Evolutionary conservation across 345 rosid species (phyloP).

Genomic region (Erucastrum elatum): DNA sequence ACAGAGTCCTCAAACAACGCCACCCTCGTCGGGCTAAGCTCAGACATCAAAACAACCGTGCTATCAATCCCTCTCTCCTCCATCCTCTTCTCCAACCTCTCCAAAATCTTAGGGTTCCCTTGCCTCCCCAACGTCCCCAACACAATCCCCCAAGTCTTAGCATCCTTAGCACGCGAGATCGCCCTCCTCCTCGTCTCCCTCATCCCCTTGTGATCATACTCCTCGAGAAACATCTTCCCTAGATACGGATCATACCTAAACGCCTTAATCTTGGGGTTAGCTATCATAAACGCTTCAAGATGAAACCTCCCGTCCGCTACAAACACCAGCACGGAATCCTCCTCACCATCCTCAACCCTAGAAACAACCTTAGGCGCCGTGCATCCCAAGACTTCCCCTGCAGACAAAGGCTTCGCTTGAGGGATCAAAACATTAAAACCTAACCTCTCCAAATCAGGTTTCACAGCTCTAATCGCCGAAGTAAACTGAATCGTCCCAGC

Average conservation of each 20-base stretch:
- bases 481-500: conserved; percentile 94
- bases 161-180: conserved; percentile 48
- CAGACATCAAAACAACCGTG: conserved; percentile 75
- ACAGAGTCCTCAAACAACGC: conserved; percentile 76
- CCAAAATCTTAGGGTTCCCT: conserved; percentile 80
- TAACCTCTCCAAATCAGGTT: conserved; percentile 66
- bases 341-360: background rate
- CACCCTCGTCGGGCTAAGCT: conserved; percentile 72
- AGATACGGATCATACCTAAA: conserved; percentile 84
- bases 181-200: conserved; percentile 69
- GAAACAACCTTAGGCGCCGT: conserved; percentile 70
- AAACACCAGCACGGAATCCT: conserved; percentile 56
- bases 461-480: conserved; percentile 78
- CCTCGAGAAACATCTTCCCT: conserved; percentile 80
- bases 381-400: conserved; percentile 89
- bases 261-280: conserved; percentile 68
- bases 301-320: conserved; percentile 95
- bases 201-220: conserved; percentile 94
- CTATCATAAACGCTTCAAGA: conserved; percentile 90
- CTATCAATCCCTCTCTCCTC: conserved; percentile 58
- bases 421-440: conserved; percentile 78
- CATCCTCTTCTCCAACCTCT: conserved; percentile 81
- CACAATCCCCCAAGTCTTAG: conserved; percentile 74
- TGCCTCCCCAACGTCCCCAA: conserved; percentile 95
- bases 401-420: conserved; percentile 82